phyloP scores from a whole-genome alignment of 306 rosid genomes.

The Citrullus amarus region DNA sequence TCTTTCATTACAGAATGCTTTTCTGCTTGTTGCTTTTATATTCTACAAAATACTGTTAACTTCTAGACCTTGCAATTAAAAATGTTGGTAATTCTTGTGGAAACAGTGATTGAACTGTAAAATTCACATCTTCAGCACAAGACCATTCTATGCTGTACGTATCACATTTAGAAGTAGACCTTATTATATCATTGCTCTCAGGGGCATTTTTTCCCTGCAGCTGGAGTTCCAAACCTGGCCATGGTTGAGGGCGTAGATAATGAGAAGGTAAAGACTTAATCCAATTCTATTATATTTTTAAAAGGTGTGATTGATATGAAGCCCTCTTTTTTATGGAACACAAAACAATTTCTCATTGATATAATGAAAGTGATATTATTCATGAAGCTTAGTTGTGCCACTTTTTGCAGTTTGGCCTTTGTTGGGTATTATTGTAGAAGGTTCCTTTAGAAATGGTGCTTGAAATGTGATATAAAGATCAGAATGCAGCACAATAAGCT shows the following conservation, averaged over 20 bases:
- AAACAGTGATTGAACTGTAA: not conserved
- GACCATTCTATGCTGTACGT: not conserved
- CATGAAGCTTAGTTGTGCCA: not conserved
- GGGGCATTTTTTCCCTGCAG: constrained; percentile 26
- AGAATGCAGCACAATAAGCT: not conserved
- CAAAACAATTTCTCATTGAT: not conserved
- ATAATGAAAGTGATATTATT: not conserved
- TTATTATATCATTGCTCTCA: not conserved
- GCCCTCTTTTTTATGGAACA: not conserved
- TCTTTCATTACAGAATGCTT: not conserved
- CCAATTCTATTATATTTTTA: constrained; percentile 14
- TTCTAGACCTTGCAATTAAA: not conserved
- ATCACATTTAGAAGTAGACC: not conserved
- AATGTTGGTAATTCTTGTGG: not conserved
- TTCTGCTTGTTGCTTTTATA: not conserved
- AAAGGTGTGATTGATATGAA: constrained; percentile 4
- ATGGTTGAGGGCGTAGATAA: constrained; percentile 81
- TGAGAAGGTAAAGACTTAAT: constrained; percentile 51
- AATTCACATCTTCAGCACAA: not conserved
- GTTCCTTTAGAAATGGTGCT: not conserved
- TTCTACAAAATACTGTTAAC: not conserved
- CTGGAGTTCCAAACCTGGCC: constrained; percentile 63
- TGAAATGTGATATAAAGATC: not conserved
- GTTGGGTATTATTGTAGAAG: not conserved
- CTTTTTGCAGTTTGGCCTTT: not conserved